Evolutionary conservation across 345 rosid genomes (phyloP).

Genomic region (Lepidium africanum): DNA sequence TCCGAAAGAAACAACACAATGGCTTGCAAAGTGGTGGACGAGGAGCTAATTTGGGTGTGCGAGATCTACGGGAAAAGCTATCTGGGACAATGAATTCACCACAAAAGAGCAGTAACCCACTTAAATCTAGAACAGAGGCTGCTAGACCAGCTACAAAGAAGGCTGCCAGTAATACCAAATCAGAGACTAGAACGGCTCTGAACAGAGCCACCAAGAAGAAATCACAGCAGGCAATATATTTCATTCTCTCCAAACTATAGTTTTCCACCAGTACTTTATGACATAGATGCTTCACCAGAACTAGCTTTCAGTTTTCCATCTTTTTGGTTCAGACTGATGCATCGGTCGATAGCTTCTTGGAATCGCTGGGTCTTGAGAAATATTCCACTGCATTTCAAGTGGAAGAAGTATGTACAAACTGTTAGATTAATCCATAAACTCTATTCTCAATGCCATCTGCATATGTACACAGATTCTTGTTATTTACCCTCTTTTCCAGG

Average conservation of each 20-base stretch:
- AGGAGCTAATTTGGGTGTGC: conserved; percentile 35
- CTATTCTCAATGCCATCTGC: neutral
- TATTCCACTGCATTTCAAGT: conserved; percentile 79
- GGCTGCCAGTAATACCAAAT: conserved; percentile 39
- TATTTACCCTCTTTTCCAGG: conserved; percentile 38
- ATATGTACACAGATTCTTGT: neutral
- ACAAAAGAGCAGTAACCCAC: conserved; percentile 31
- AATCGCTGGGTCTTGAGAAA: conserved; percentile 76
- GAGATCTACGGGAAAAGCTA: conserved; percentile 73
- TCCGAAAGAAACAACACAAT: conserved; percentile 47
- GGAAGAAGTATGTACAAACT: conserved; percentile 61
- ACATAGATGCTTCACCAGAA: neutral
- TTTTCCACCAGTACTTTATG: neutral
- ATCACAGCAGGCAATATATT: conserved; percentile 40
- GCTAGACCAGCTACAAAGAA: conserved; percentile 42
- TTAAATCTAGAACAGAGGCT: conserved; percentile 35
- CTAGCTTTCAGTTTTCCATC: neutral
- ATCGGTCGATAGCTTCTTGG: conserved; percentile 61
- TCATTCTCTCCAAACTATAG: neutral
- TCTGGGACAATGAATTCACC: conserved; percentile 55
- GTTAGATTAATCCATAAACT: neutral
- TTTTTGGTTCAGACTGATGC: conserved; percentile 43
- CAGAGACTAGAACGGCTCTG: conserved; percentile 40
- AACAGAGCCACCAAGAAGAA: conserved; percentile 39
- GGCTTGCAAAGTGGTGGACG: conserved; percentile 41